phyloP scores from a whole-genome alignment of 768 basidiomycete species.

The Peribolospora kevripleyi region DNA sequence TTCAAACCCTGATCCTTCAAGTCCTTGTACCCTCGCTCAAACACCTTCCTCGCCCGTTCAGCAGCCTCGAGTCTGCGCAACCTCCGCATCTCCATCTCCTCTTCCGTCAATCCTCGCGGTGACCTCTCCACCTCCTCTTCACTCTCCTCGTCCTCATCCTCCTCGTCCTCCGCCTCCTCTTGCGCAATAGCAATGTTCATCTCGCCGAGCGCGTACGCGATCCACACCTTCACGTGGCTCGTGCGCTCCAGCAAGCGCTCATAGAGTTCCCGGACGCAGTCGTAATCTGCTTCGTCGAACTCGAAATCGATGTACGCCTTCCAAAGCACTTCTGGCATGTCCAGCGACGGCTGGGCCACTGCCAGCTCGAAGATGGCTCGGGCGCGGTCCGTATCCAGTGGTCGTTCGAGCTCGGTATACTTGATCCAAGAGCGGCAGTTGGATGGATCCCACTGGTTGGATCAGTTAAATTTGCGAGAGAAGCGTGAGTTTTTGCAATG shows the following conservation, averaged over 20 bases:
- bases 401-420: conserved; percentile 72
- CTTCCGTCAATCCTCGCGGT: conserved; percentile 23
- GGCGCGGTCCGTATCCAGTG: conserved; percentile 58
- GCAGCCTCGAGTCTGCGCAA: too few relatives aligned
- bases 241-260: conserved; percentile 65
- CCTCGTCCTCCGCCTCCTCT: conserved; percentile 7
- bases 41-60: conserved; percentile 43
- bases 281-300: conserved; percentile 74
- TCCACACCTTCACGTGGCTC: conserved; percentile 93
- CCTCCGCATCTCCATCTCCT: conserved; percentile 38
- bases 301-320: conserved; percentile 96
- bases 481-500: background rate
- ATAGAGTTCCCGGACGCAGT: conserved; percentile 57
- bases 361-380: conserved; percentile 88
- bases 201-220: conserved; percentile 82
- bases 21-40: conserved; percentile 68
- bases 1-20: conserved; percentile 58
- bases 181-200: conserved; percentile 19
- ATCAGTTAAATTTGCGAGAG: background rate
- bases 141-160: conserved; percentile 13
- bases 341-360: conserved; percentile 51
- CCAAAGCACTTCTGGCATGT: conserved; percentile 86
- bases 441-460: conserved; percentile 50
- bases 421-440: conserved; percentile 90
- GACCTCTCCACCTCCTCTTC: conserved; percentile 15